phyloP scores from a whole-genome alignment of 176 grass and related monocot genomes.

The Ampelocalamus luodianensis region DNA sequence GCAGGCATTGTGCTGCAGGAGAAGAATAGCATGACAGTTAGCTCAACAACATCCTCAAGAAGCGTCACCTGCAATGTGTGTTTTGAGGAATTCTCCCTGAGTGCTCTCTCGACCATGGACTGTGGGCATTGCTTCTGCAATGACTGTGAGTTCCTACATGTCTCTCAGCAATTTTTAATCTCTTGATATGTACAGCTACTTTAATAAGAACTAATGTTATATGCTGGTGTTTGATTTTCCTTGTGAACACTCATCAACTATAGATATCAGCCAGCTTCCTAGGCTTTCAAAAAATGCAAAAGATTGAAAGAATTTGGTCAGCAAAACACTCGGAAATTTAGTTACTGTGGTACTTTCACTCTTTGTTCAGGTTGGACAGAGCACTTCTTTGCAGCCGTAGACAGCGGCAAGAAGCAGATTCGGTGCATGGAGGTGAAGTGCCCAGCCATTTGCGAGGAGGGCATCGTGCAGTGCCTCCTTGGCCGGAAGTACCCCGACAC shows the following conservation, averaged over 20 bases:
- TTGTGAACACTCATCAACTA: not conserved
- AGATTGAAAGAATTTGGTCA: not conserved
- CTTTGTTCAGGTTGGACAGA: conserved; percentile 57
- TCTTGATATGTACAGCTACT: conserved; percentile 25
- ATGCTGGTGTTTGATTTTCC: not conserved
- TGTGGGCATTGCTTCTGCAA: conserved; percentile 70
- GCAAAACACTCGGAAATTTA: not conserved
- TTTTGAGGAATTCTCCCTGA: conserved; percentile 44
- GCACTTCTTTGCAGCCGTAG: conserved; percentile 46
- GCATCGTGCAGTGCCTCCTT: conserved; percentile 34
- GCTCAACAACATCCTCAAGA: conserved; percentile 4
- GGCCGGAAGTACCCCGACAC: conserved; percentile 45
- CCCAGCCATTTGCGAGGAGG: conserved; percentile 54
- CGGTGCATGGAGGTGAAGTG: conserved; percentile 62
- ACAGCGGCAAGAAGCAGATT: conserved; percentile 53
- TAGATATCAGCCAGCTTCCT: not conserved
- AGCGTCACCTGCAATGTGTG: conserved; percentile 53
- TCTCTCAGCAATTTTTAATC: not conserved
- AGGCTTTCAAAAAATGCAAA: conserved; percentile 7
- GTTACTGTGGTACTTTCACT: not conserved
- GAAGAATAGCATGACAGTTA: conserved; percentile 4
- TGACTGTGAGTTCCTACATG: conserved; percentile 51
- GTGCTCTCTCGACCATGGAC: conserved; percentile 53
- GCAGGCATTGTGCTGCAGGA: conserved; percentile 41
- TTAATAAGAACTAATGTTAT: not conserved